Evolutionary conservation across 495 filamentous ascomycete species (phyloP).

Genomic region (Glonium stellatum): DNA sequence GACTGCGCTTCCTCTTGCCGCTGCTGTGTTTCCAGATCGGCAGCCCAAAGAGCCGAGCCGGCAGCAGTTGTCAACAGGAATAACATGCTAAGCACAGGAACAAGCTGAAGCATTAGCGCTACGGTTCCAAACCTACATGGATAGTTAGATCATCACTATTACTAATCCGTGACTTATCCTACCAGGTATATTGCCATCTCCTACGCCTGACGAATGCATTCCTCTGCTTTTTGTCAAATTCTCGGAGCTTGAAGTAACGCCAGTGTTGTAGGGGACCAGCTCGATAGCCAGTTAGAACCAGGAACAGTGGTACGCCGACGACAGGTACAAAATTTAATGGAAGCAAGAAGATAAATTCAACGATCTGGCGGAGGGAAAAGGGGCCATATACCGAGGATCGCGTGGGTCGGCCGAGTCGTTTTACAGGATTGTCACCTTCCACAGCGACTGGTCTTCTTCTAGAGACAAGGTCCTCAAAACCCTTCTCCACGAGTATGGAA

Average conservation of each 20-base stretch:
- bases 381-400: slow-evolving; percentile 54
- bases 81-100: slow-evolving; percentile 58
- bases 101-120: slow-evolving; percentile 53
- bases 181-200: slow-evolving; percentile 58
- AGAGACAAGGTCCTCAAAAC: slow-evolving; percentile 50
- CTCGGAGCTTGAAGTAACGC: slow-evolving; percentile 57
- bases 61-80: slow-evolving; percentile 60
- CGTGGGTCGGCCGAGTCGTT: slow-evolving; percentile 53
- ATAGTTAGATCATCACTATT: not conserved
- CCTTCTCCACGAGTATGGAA: slow-evolving; percentile 54
- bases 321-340: slow-evolving; percentile 61
- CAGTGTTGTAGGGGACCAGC: slow-evolving; percentile 61
- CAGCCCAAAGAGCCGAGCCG: slow-evolving; percentile 57
- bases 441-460: slow-evolving; percentile 49
- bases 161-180: not conserved
- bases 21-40: slow-evolving; percentile 45
- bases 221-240: slow-evolving; percentile 51
- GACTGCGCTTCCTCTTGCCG: slow-evolving; percentile 8
- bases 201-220: slow-evolving; percentile 47
- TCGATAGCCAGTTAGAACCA: slow-evolving; percentile 56
- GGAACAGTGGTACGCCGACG: slow-evolving; percentile 56
- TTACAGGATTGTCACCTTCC: slow-evolving; percentile 45
- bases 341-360: slow-evolving; percentile 44
- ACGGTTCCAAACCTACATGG: slow-evolving; percentile 51
- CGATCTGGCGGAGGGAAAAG: slow-evolving; percentile 45